These are phyloP conservation scores for Fusarium sp. DNA, from an alignment of 2,329 filamentous ascomycete species.

Conservation along the genomic window DNA sequence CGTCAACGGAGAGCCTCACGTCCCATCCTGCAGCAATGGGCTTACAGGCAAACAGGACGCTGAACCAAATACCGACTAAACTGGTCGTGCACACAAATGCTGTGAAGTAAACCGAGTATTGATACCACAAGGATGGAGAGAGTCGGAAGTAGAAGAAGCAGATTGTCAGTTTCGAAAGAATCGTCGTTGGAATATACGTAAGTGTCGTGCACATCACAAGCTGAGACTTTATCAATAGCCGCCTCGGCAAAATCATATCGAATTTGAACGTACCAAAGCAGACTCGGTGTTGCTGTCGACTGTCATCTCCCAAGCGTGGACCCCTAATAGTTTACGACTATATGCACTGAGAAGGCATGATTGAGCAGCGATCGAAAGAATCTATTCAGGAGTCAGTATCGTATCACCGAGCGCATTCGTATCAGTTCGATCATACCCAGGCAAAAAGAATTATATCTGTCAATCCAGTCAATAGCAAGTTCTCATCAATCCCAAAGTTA, in stretches of 20 bases:
- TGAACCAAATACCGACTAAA: conserved; percentile 11
- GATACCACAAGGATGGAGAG: conserved; percentile 16
- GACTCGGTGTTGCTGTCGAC: conserved; percentile 8
- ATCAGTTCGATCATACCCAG: background rate
- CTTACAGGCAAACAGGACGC: conserved; percentile 18
- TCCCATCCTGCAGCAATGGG: conserved; percentile 7
- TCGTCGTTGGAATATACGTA: conserved; percentile 18
- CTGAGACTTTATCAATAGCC: background rate
- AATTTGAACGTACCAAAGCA: background rate
- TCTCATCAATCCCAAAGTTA: no score
- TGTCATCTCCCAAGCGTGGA: conserved; percentile 24
- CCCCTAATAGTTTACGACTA: conserved; percentile 7
- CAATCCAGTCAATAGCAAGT: rapidly evolving
- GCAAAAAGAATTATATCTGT: conserved; percentile 13
- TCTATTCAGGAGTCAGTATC: background rate
- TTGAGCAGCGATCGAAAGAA: conserved; percentile 9
- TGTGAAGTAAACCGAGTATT: conserved; percentile 12
- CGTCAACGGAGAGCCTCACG: background rate
- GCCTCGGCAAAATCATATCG: background rate
- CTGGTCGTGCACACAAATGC: conserved; percentile 7
- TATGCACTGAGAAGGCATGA: conserved; percentile 23
- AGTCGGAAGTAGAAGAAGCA: conserved; percentile 28
- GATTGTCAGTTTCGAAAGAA: conserved; percentile 12
- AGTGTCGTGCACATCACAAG: conserved; percentile 19
- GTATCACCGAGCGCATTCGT: rapidly evolving